Evolutionary conservation across 805 yeast species (phyloP).

Genomic region (Dipodascopsis uninucleata): DNA sequence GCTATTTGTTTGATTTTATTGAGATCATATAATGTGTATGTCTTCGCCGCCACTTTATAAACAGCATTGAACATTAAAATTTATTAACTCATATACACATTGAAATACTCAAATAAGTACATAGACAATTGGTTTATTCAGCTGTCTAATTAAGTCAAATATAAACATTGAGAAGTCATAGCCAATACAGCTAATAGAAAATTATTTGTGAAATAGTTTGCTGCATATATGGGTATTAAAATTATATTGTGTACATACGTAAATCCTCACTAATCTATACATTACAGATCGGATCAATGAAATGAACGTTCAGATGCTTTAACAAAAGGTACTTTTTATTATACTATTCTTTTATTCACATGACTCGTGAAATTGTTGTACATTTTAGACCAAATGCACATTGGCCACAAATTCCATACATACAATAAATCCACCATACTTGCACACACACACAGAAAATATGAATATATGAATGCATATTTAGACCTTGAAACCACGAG

Average conservation of each 20-base stretch:
- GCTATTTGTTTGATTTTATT: slow-evolving; percentile 12
- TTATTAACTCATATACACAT: background rate
- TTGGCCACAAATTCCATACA: background rate
- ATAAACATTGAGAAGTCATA: too few relatives aligned
- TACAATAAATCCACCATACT: background rate
- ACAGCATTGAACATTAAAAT: slow-evolving; percentile 3
- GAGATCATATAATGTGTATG: background rate
- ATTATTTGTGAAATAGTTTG: too few relatives aligned
- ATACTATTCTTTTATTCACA: background rate
- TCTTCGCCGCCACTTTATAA: slow-evolving; percentile 6
- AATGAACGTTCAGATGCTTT: too few relatives aligned
- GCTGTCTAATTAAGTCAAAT: too few relatives aligned
- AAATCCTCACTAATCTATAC: too few relatives aligned
- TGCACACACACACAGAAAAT: too few relatives aligned
- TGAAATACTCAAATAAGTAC: background rate
- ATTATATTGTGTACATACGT: too few relatives aligned
- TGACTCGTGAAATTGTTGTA: slow-evolving; percentile 1
- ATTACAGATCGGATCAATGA: too few relatives aligned
- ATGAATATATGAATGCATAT: too few relatives aligned
- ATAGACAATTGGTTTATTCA: background rate
- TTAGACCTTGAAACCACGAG: slow-evolving; percentile 99
- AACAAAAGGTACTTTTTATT: too few relatives aligned
- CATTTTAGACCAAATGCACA: background rate
- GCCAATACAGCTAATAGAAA: too few relatives aligned
- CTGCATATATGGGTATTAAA: too few relatives aligned